These are phyloP conservation scores for Metarhizium rileyi DNA, from an alignment of 2,329 filamentous ascomycete species.

Conservation along the genomic window DNA sequence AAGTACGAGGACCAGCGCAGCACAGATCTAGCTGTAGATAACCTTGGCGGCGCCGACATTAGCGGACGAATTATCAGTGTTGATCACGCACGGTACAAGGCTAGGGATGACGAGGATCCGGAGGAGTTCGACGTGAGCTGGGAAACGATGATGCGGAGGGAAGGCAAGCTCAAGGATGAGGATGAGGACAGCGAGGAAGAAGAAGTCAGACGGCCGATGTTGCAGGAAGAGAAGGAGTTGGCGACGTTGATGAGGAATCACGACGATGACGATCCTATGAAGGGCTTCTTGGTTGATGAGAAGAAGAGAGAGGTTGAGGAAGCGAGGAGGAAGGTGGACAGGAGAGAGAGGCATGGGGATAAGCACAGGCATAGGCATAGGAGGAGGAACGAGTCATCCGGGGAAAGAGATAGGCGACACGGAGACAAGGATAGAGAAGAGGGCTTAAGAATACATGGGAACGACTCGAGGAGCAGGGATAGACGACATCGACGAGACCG, in stretches of 20 bases:
- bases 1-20: constrained; percentile 98
- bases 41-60: constrained; percentile 78
- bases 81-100: constrained; percentile 88
- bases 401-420: constrained; percentile 16
- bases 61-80: constrained; percentile 74
- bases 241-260: constrained; percentile 65
- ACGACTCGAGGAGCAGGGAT: constrained; percentile 17
- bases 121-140: constrained; percentile 50
- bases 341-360: constrained; percentile 31
- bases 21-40: constrained; percentile 92
- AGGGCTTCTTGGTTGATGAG: constrained; percentile 76
- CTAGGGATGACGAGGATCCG: constrained; percentile 65
- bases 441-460: constrained; percentile 19
- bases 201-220: constrained; percentile 46
- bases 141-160: constrained; percentile 47
- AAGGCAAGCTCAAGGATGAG: constrained; percentile 34
- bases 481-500: constrained; percentile 14
- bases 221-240: constrained; percentile 77
- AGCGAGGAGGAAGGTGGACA: constrained; percentile 46
- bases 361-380: constrained; percentile 28
- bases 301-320: constrained; percentile 81
- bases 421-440: constrained; percentile 13
- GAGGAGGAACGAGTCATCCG: constrained; percentile 24
- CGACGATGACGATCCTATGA: constrained; percentile 98
- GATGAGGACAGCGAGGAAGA: constrained; percentile 38